Evolutionary conservation across 768 basidiomycete genomes (phyloP).

Genomic region (Favolaschia claudopus): DNA sequence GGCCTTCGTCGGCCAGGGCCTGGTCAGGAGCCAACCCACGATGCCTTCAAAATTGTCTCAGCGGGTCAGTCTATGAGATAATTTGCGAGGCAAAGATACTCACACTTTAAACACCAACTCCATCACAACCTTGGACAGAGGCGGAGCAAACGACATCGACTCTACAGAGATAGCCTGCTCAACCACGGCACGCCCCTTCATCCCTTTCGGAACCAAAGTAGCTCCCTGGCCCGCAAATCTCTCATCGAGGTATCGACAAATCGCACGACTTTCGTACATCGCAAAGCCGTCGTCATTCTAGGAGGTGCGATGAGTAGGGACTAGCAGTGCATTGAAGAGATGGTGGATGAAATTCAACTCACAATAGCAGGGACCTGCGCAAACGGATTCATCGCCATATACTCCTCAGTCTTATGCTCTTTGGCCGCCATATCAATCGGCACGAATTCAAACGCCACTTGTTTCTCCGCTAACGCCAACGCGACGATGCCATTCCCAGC

Average conservation of each 20-base stretch:
- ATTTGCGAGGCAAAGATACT: not conserved
- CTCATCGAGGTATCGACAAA: slow-evolving; percentile 51
- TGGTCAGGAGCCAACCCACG: slow-evolving; percentile 39
- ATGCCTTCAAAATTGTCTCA: not conserved
- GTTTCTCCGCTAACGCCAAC: slow-evolving; percentile 52
- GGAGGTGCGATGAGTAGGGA: too few species aligned
- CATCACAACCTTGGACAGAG: slow-evolving; percentile 39
- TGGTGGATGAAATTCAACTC: too few species aligned
- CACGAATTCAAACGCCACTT: slow-evolving; percentile 51
- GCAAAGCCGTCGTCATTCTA: slow-evolving; percentile 56
- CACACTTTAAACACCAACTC: slow-evolving; percentile 54
- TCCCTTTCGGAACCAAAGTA: slow-evolving; percentile 43
- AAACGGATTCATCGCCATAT: slow-evolving; percentile 52
- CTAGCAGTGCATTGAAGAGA: too few species aligned
- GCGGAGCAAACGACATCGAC: slow-evolving; percentile 50
- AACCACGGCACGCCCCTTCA: slow-evolving; percentile 36
- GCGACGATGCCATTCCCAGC: too few species aligned
- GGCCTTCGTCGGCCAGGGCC: slow-evolving; percentile 27
- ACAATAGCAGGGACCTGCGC: slow-evolving; percentile 54
- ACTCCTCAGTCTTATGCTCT: slow-evolving; percentile 44
- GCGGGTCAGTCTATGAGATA: not conserved
- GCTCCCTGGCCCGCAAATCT: slow-evolving; percentile 50
- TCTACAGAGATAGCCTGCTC: slow-evolving; percentile 50
- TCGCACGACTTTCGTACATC: slow-evolving; percentile 58
- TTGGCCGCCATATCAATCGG: slow-evolving; percentile 42